These are phyloP conservation scores for Chaetomidium leptoderma DNA, from an alignment of 495 filamentous ascomycete species.

Conservation along the genomic window DNA sequence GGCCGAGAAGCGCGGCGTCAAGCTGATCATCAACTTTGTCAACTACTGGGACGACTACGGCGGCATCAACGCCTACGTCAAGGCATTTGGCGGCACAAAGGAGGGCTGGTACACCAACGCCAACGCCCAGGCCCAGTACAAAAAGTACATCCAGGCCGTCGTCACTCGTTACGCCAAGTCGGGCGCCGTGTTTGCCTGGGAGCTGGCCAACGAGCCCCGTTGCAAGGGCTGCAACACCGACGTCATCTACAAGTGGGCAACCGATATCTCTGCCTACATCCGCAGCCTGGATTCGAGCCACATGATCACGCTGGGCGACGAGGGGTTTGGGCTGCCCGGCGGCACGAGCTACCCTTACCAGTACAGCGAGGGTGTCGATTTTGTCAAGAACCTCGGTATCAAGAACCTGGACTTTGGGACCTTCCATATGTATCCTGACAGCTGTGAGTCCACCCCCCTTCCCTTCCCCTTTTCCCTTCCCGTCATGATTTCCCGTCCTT, in stretches of 20 bases:
- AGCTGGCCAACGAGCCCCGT: constrained; percentile 66
- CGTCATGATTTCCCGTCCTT: too few species aligned
- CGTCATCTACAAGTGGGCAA: constrained; percentile 59
- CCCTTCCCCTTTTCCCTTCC: background rate
- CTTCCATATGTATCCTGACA: constrained; percentile 58
- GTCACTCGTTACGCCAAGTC: constrained; percentile 56
- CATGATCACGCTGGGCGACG: constrained; percentile 66
- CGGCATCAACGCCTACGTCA: constrained; percentile 60
- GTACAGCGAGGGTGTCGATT: constrained; percentile 55
- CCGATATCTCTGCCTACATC: constrained; percentile 57
- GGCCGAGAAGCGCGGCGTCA: constrained; percentile 52
- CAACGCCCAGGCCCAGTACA: constrained; percentile 55
- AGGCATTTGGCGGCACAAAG: constrained; percentile 55
- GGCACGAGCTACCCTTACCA: constrained; percentile 54
- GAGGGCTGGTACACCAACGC: constrained; percentile 55
- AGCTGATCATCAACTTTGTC: constrained; percentile 55
- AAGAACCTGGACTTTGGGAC: constrained; percentile 59
- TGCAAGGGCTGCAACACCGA: constrained; percentile 57
- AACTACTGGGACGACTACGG: constrained; percentile 62
- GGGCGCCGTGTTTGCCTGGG: constrained; percentile 64
- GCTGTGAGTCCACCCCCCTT: too few species aligned
- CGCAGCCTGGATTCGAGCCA: constrained; percentile 60
- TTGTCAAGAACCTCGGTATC: constrained; percentile 49
- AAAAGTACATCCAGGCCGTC: constrained; percentile 58
- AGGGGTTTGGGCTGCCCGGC: constrained; percentile 43